These are phyloP conservation scores for Blastocystis sp. DNA, from an alignment of 352 stramenopile species.

Conservation along the genomic window DNA sequence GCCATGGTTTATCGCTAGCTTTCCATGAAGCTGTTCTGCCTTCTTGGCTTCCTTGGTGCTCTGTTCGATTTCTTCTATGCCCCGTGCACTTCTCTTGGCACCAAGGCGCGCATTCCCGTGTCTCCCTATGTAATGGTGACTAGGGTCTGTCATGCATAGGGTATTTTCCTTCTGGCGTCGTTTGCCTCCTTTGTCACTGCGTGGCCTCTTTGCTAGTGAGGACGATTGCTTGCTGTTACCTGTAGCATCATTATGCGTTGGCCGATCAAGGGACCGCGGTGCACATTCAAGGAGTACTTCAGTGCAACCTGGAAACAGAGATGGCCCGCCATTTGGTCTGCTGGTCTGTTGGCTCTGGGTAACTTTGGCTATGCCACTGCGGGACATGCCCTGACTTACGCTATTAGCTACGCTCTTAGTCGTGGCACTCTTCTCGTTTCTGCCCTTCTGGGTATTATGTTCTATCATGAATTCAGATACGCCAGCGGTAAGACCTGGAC, in stretches of 20 bases:
- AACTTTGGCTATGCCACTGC: constrained; percentile 58
- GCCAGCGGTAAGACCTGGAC: constrained; percentile 45
- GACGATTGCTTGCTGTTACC: neutral
- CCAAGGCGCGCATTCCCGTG: neutral
- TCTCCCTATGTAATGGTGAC: constrained; percentile 8
- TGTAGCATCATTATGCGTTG: constrained; percentile 63
- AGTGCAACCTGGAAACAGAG: constrained; percentile 52
- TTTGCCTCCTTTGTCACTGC: constrained; percentile 46
- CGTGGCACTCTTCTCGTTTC: constrained; percentile 65
- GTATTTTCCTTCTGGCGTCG: constrained; percentile 48
- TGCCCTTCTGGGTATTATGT: constrained; percentile 58
- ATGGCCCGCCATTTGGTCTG: constrained; percentile 68
- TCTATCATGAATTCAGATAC: constrained; percentile 54
- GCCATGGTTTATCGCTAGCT: neutral
- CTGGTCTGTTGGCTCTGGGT: constrained; percentile 39
- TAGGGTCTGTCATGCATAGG: neutral
- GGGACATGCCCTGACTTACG: constrained; percentile 27
- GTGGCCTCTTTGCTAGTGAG: constrained; percentile 44
- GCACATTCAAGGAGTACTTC: constrained; percentile 60
- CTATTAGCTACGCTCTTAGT: constrained; percentile 68
- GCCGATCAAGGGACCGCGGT: constrained; percentile 33
- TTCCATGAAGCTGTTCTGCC: constrained; percentile 41
- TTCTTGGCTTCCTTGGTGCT: constrained; percentile 27
- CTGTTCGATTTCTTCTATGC: constrained; percentile 63
- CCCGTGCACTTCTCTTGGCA: constrained; percentile 50